Percentiles rank a stretch among this genome's conserved stretches.
Conservation (phyloP, 352 stramenopile species). For the Phytophthora kernoviae region DNA sequence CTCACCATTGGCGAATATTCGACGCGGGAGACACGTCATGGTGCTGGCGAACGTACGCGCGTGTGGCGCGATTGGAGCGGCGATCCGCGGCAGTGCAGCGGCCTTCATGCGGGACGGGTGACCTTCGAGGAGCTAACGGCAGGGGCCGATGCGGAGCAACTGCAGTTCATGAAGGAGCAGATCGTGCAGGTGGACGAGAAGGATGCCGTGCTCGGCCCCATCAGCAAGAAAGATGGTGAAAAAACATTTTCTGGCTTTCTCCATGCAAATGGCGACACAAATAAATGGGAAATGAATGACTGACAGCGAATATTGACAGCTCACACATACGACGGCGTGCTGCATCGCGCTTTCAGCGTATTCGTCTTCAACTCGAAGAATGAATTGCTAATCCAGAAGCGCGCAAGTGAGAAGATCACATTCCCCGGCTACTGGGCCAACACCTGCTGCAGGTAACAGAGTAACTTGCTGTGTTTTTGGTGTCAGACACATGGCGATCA, state of each 20-base stretch:
- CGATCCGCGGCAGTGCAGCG: slow-evolving; percentile 14
- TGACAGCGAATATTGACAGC: slow-evolving; percentile 32
- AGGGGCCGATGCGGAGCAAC: slow-evolving; percentile 74
- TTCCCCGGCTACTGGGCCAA: slow-evolving; percentile 99
- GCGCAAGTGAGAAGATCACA: slow-evolving; percentile 97
- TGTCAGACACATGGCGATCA: not conserved
- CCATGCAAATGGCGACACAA: not conserved
- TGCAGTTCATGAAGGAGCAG: slow-evolving; percentile 91
- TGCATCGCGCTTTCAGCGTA: slow-evolving; percentile 87
- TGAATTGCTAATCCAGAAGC: slow-evolving; percentile 90
- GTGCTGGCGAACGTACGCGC: slow-evolving; percentile 26
- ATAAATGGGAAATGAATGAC: slow-evolving; percentile 1
- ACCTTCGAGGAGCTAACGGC: slow-evolving; percentile 73
- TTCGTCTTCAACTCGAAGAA: slow-evolving; percentile 90
- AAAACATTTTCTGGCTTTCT: not conserved
- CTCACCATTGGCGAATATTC: slow-evolving; percentile 17
- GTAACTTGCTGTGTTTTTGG: not conserved
- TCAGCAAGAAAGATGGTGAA: slow-evolving; percentile 87
- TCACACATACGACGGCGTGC: slow-evolving; percentile 75
- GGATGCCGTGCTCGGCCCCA: slow-evolving; percentile 79
- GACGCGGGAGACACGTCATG: slow-evolving; percentile 3
- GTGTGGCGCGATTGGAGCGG: slow-evolving; percentile 8
- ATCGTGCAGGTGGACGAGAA: slow-evolving; percentile 89
- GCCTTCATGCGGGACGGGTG: slow-evolving; percentile 30
- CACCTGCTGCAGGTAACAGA: slow-evolving; percentile 94